Percentiles rank a stretch among this genome's conserved stretches.
phyloP scores from a whole-genome alignment of 345 rosid species.

The Raphanus sativus region DNA sequence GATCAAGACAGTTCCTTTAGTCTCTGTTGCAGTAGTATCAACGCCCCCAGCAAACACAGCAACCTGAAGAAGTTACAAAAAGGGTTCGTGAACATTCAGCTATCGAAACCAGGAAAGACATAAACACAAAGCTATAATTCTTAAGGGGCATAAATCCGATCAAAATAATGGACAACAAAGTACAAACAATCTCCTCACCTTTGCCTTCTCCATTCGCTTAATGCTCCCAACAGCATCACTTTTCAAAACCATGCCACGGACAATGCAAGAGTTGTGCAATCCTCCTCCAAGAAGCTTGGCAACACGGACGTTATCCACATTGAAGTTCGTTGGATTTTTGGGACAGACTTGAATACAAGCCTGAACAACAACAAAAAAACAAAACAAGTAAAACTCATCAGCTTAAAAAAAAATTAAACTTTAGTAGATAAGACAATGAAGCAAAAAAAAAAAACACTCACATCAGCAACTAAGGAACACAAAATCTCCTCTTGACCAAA shows the following conservation, averaged over 20 bases:
- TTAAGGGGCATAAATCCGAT: not conserved
- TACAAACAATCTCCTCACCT: conserved; percentile 47
- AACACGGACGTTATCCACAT: conserved; percentile 92
- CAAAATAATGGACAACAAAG: not conserved
- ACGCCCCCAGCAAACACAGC: conserved; percentile 97
- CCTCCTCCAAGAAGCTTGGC: conserved; percentile 91
- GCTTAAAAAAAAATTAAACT: not conserved
- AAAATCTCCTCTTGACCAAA: conserved; percentile 86
- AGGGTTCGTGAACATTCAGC: no score
- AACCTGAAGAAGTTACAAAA: conserved; percentile 49
- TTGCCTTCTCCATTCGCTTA: conserved; percentile 78
- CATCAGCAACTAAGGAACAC: conserved; percentile 81
- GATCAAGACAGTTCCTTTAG: conserved; percentile 96
- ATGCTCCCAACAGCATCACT: conserved; percentile 85
- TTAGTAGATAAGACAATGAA: not conserved
- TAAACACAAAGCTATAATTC: not conserved
- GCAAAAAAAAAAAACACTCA: conserved; percentile 34
- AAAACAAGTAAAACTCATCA: not conserved
- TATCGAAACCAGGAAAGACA: not conserved
- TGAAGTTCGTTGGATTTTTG: conserved; percentile 85
- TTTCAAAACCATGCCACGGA: conserved; percentile 91
- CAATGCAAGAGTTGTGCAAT: conserved; percentile 65
- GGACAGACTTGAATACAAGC: conserved; percentile 99
- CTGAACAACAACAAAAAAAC: no score
- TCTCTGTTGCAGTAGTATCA: conserved; percentile 95